Base-by-base conservation (phyloP, 148 eudicot genomes). In the Linanthus parryae region DNA sequence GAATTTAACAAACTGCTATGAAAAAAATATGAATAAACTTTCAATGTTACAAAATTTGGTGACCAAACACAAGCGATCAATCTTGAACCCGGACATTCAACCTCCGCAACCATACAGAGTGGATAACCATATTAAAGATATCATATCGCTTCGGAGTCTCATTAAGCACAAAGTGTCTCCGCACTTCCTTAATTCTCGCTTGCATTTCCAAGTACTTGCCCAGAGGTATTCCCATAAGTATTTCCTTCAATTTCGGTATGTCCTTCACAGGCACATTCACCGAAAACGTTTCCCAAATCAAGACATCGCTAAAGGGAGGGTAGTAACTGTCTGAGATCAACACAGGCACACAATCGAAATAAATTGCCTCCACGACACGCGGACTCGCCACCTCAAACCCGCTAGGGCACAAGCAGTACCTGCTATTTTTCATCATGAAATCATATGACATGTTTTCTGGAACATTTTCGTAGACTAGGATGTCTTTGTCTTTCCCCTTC, bases 321-420 rank as follows among this genome's bases (percentile, higher is more conserved):
- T 50, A 60, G 44, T 73, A 78, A 20, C 46, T 36, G 7, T 59
- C 56, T 0, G 75, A 69, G 6, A 78, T 73, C 27, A 78, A 52
- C 36, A 53, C 24, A 0, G 90, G 90, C 2, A 83, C 63, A 15
- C 85, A 79, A 15, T 74, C 85, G 0, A 76, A 40, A 52, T 79
- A 83, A 7, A 79, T 73, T 0, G 90, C 85, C 57, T 83, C 90
- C 3, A 73, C 82, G 0, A 71, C 42, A n/a, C 90, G 48, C 0
- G 85, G 73, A 59, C 85, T 79, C 0, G 90, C 90, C 1, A 83
- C 90, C 57, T 83, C 85, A 12, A 65, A 83, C 7, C 90, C 85
- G 28, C 85, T 79, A 0, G 90, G 85, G 44, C 90, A 83, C 1
- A 83, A 19, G 44, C 91, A 83, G 40, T 56, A 79, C 44, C 31